phyloP scores from a whole-genome alignment of 768 basidiomycete species.

The Pisolithus orientalis region DNA sequence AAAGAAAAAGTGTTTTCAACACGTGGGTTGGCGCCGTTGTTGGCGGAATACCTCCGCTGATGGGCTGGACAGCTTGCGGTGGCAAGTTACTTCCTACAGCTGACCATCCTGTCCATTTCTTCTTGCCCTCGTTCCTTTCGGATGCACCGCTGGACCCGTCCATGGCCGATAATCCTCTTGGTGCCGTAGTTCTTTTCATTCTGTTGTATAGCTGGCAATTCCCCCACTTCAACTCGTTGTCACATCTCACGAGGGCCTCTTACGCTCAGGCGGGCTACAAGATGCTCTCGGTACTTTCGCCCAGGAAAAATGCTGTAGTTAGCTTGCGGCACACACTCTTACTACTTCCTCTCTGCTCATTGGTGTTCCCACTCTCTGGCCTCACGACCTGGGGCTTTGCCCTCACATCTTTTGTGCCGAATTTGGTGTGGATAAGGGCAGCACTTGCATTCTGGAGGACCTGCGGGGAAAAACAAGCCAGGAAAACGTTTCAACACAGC shows the following conservation, averaged over 20 bases:
- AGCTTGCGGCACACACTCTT: constrained; percentile 76
- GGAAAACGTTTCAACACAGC: constrained; percentile 69
- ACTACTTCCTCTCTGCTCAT: constrained; percentile 69
- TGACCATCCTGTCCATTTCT: constrained; percentile 50
- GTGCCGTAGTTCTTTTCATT: constrained; percentile 74
- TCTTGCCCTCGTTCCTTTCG: constrained; percentile 56
- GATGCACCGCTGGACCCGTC: constrained; percentile 35
- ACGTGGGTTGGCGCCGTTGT: constrained; percentile 96
- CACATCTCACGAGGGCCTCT: constrained; percentile 76
- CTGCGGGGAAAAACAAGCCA: constrained; percentile 73
- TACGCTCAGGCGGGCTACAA: constrained; percentile 92
- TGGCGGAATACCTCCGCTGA: constrained; percentile 87
- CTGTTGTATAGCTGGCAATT: constrained; percentile 97
- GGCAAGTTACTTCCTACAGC: constrained; percentile 65
- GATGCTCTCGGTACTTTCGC: constrained; percentile 83
- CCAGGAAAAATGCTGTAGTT: constrained; percentile 77
- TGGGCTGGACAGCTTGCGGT: constrained; percentile 98
- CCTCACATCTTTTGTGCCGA: constrained; percentile 68
- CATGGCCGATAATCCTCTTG: constrained; percentile 74
- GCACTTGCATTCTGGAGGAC: constrained; percentile 72
- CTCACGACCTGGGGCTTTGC: constrained; percentile 92
- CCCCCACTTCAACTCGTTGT: constrained; percentile 94
- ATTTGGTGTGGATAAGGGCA: constrained; percentile 57
- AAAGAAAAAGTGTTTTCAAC: constrained; percentile 74
- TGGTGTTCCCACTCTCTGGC: constrained; percentile 83